Conservation (phyloP, 345 rosid genomes). For the Alliaria petiolata region DNA sequence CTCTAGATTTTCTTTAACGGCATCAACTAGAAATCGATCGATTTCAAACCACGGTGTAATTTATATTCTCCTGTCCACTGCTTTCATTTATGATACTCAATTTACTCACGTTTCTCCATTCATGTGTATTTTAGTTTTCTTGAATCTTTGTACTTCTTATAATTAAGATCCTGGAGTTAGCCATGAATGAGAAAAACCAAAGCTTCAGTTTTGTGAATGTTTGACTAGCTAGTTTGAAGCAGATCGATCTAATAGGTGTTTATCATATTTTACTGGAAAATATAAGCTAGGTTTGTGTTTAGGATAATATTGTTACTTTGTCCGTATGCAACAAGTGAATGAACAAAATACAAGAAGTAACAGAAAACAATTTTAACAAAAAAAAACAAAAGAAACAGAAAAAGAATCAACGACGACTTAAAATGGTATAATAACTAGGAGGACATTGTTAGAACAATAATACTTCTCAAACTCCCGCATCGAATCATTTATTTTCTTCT, state of each 20-base stretch:
- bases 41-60: not conserved
- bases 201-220: not conserved
- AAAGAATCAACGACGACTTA: not conserved
- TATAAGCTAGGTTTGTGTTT: not conserved
- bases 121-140: not conserved
- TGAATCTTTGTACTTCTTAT: too few species aligned
- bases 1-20: not conserved
- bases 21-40: not conserved
- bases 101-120: not conserved
- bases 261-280: not conserved
- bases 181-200: not conserved
- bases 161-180: too few species aligned
- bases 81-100: not conserved
- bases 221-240: too few species aligned
- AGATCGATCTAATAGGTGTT: too few species aligned
- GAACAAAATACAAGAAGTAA: not conserved
- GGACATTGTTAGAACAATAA: not conserved
- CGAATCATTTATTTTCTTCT: not conserved
- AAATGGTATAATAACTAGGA: not conserved
- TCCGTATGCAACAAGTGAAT: not conserved
- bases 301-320: not conserved
- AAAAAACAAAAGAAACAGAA: not conserved
- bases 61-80: not conserved
- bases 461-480: not conserved
- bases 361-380: too few species aligned